Percentiles rank a stretch among this genome's conserved stretches.
These are phyloP conservation scores for Hippophae rhamnoides DNA, from an alignment of 306 rosid species.

Conservation along the genomic window DNA sequence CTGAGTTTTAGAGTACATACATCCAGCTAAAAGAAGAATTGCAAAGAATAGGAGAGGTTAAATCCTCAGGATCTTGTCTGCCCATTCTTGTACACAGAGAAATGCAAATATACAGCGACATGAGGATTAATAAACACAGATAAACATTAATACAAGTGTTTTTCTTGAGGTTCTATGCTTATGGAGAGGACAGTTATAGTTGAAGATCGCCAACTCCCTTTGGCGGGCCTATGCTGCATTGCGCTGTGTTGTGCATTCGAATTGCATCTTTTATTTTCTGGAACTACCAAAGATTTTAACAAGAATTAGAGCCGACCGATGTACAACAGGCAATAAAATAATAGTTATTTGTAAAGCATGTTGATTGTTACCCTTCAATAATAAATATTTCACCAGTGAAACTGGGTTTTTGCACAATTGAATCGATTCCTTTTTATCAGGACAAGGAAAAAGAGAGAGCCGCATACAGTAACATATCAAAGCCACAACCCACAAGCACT, in stretches of 20 bases:
- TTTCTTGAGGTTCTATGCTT: conserved; percentile 17
- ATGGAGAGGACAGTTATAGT: conserved; percentile 43
- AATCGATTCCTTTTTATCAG: no score
- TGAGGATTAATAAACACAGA: conserved; percentile 12
- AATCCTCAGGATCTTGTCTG: conserved; percentile 13
- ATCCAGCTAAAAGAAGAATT: conserved; percentile 23
- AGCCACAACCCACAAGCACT: no score
- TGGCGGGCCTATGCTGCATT: conserved; percentile 97
- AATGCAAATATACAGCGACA: conserved; percentile 41
- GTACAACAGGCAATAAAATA: no score
- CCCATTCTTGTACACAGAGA: conserved; percentile 17
- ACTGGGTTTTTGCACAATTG: no score
- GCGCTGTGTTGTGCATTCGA: conserved; percentile 72
- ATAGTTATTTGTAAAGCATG: no score
- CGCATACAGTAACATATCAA: no score
- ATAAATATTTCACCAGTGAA: no score
- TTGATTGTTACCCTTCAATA: no score
- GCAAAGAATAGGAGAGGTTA: conserved; percentile 35
- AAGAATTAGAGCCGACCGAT: conserved; percentile 11
- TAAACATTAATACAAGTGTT: conserved; percentile 14
- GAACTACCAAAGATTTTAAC: conserved; percentile 40
- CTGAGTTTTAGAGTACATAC: no score
- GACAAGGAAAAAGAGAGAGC: no score
- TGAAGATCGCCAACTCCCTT: conserved; percentile 58
- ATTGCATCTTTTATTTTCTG: conserved; percentile 96